Evolutionary conservation across 306 rosid genomes (phyloP).

Genomic region (Acmispon strigosus): DNA sequence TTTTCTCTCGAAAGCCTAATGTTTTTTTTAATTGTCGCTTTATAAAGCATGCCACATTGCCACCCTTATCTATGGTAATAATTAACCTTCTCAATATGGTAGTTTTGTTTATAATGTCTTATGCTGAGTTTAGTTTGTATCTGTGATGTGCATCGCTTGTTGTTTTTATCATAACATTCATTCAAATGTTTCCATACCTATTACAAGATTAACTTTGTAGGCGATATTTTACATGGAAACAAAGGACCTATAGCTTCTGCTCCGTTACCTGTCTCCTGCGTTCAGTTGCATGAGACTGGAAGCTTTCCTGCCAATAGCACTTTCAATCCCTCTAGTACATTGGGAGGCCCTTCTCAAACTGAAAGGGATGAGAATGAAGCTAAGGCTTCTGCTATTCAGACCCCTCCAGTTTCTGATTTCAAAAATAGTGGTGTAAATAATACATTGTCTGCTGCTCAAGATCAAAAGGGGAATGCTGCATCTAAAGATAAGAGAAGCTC

Average conservation of each 20-base stretch:
- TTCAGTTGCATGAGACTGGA: constrained; percentile 35
- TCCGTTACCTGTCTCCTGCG: constrained; percentile 30
- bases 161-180: background rate
- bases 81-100: background rate
- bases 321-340: constrained; percentile 17
- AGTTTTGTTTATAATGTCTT: background rate
- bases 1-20: background rate
- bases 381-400: constrained; percentile 34
- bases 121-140: background rate
- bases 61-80: background rate
- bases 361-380: constrained; percentile 24
- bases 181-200: constrained; percentile 2
- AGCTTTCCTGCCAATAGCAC: constrained; percentile 26
- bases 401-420: constrained; percentile 24
- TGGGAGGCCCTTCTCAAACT: constrained; percentile 11
- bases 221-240: constrained; percentile 25
- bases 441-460: constrained; percentile 28
- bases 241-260: constrained; percentile 37
- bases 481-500: constrained; percentile 32
- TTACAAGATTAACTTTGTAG: constrained; percentile 29
- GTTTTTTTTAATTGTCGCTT: background rate
- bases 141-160: background rate
- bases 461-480: constrained; percentile 27
- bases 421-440: constrained; percentile 23
- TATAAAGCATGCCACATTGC: background rate